Percentiles rank a stretch among this genome's conserved stretches.
phyloP scores from a whole-genome alignment of 352 stramenopile species.

The Phytophthora hybrid region DNA sequence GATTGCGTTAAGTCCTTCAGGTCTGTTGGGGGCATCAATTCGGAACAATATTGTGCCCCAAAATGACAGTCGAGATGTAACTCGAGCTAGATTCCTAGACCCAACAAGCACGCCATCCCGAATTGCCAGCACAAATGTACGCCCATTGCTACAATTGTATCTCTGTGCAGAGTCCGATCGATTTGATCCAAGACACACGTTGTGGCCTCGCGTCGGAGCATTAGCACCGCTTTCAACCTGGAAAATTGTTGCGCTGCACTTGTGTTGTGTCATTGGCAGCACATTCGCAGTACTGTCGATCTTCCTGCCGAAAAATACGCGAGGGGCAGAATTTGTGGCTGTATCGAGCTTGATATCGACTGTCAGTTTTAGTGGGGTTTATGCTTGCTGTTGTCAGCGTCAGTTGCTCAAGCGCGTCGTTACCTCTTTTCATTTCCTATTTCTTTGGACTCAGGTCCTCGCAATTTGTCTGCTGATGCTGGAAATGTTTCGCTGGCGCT shows the following conservation, averaged over 20 bases:
- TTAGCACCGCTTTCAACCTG: neutral
- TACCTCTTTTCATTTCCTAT: constrained; percentile 2
- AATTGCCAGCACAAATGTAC: neutral
- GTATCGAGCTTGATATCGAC: neutral
- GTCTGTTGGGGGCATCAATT: neutral
- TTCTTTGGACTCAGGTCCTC: neutral
- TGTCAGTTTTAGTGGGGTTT: neutral
- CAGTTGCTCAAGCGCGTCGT: constrained; percentile 20
- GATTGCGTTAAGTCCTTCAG: neutral
- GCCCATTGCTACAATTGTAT: neutral
- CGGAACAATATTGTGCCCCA: neutral
- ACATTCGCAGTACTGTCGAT: neutral
- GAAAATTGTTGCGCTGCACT: neutral
- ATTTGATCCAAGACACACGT: neutral
- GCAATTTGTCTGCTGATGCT: neutral
- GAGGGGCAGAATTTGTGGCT: neutral
- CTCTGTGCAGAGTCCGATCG: neutral
- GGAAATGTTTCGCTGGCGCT: neutral
- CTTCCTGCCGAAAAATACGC: neutral
- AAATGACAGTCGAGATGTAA: neutral
- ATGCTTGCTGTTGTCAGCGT: constrained; percentile 6
- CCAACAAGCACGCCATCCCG: neutral
- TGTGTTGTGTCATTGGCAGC: neutral
- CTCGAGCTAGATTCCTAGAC: neutral
- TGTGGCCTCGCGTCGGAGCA: neutral